Evolutionary conservation across 495 filamentous ascomycete genomes (phyloP).

Genomic region (Neurospora africana): DNA sequence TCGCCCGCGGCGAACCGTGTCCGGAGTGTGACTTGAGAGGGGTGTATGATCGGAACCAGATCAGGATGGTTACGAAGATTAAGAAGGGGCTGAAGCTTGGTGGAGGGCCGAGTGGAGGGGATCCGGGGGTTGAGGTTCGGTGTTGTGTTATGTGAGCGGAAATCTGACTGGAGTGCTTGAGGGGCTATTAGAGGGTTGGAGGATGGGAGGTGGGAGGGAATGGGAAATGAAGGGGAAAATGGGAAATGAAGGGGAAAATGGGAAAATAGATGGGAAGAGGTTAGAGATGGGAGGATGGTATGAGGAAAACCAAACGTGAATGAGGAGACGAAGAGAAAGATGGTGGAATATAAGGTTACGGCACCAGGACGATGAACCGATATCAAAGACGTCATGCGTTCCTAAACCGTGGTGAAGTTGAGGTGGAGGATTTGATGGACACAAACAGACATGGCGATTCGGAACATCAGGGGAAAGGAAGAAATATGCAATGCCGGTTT

Average conservation of each 20-base stretch:
- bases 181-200: too few relatives aligned
- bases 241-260: too few relatives aligned
- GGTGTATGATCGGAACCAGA: slow-evolving; percentile 25
- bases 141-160: slow-evolving; percentile 21
- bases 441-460: not conserved
- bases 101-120: slow-evolving; percentile 22
- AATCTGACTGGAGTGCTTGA: too few relatives aligned
- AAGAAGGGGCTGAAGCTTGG: slow-evolving; percentile 25
- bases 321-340: not conserved
- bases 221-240: too few relatives aligned
- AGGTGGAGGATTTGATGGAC: not conserved
- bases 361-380: not conserved
- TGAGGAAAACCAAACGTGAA: too few relatives aligned
- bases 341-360: not conserved
- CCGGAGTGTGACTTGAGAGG: slow-evolving; percentile 19
- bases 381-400: not conserved
- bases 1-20: slow-evolving; percentile 12
- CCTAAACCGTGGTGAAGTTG: too few relatives aligned
- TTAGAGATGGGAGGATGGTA: too few relatives aligned
- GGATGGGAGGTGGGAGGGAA: too few relatives aligned
- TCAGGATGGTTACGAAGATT: slow-evolving; percentile 24
- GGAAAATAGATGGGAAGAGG: not conserved
- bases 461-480: not conserved
- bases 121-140: slow-evolving; percentile 23
- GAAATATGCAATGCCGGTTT: not conserved